Percentiles rank a stretch among this genome's conserved stretches.
Evolutionary conservation across 2,329 filamentous ascomycete genomes (phyloP).

Genomic region (Colletotrichum endophyticum): DNA sequence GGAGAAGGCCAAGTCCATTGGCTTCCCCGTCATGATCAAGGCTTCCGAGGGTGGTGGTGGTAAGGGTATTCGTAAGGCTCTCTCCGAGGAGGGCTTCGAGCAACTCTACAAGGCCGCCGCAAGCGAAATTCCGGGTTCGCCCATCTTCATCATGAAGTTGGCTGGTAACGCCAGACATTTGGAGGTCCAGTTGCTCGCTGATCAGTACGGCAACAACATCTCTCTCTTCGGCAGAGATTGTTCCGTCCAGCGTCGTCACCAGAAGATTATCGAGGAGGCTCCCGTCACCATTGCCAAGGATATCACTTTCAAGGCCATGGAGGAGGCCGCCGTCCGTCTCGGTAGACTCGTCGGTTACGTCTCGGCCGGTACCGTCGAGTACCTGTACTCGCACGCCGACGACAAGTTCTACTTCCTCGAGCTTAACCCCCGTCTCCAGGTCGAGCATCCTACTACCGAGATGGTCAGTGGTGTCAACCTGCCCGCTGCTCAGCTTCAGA

Average conservation of each 20-base stretch:
- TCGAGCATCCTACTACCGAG: constrained; percentile 98
- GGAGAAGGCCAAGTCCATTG: constrained; percentile 83
- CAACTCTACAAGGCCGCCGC: constrained; percentile 93
- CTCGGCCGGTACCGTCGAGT: constrained; percentile 97
- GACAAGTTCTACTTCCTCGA: constrained; percentile 99
- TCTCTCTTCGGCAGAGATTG: constrained; percentile 98
- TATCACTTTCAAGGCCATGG: constrained; percentile 93
- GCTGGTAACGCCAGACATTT: constrained; percentile 95
- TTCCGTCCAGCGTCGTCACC: constrained; percentile 96
- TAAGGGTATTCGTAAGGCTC: constrained; percentile 97
- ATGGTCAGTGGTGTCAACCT: constrained; percentile 99
- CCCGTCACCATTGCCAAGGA: constrained; percentile 94
- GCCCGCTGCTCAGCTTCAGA: constrained; percentile 95
- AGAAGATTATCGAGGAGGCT: constrained; percentile 99
- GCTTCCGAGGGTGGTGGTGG: constrained; percentile 99
- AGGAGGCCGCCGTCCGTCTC: constrained; percentile 92
- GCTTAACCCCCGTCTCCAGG: constrained; percentile 97
- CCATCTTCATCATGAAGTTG: constrained; percentile 99
- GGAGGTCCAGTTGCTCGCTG: constrained; percentile 95
- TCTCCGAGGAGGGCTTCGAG: constrained; percentile 83
- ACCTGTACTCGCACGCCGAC: constrained; percentile 96
- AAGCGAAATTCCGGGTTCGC: constrained; percentile 96
- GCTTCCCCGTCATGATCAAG: constrained; percentile 99
- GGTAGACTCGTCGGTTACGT: constrained; percentile 97
- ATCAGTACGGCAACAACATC: constrained; percentile 99